Evolutionary conservation across 1,284 basidiomycete species (phyloP), one percentile per base, ranked within the genome.

Genomic region (Tilletia indica): DNA sequence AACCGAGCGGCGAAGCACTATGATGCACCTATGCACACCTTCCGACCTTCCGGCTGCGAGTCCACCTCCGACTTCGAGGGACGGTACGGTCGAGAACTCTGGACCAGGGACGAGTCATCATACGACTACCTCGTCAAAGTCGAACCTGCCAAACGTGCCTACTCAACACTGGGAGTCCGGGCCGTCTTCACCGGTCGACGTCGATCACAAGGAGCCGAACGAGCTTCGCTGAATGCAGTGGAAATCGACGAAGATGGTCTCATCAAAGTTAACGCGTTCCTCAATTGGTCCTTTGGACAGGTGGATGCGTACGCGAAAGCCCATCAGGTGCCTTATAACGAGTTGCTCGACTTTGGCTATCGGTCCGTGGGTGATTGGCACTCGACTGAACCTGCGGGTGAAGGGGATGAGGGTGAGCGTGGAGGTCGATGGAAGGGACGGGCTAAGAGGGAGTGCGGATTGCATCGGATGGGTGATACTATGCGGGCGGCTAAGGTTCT

Each of bases 71-170:
- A 92, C 56, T 98, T 98, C 80, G 93, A 95, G 85, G 85, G 84
- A 68, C 90, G 90, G 85, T 90, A 93, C 86, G 96, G 96, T 12
- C 87, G 91, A 78, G 88, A 88, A 77, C 86, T 96, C 64, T 99
- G 97, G 96, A 91, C 94, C 85, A 89, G 86, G 25, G 91, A 97
- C 83, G 96, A 98, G 84, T 88, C 89, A 75, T 88, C 88, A 48
- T 99, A 99, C 82, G 96, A 99, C 85, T 97, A 91, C 84, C 87
- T 90, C 2, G 94, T 97, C 82, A 99, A 99, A 89, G 93, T 97
- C 48, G 97, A 99, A 85, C 95, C 96, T 25, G 93, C 92, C 2
- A 90, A 91, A 45, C 88, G 95, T 47, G 93, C 94, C 16, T 98
- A 99, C 85, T 87, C 89, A 72, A 89, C 90, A 63, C 87, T 97